These are phyloP conservation scores for Hygrophorus russula DNA, from an alignment of 768 basidiomycete genomes.

Conservation along the genomic window DNA sequence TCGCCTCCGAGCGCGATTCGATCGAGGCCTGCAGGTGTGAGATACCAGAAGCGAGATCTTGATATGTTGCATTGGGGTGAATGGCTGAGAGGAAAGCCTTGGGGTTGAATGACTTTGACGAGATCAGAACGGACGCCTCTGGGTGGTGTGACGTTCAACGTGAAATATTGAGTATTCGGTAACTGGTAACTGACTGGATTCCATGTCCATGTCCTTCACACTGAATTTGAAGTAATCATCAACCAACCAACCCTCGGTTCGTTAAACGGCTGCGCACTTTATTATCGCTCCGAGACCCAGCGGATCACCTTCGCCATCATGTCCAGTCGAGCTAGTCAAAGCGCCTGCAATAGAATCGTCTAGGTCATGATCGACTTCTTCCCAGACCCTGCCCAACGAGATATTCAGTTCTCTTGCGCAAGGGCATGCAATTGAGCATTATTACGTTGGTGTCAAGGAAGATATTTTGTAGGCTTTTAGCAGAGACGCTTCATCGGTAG, in stretches of 20 bases:
- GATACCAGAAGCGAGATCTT: conserved; percentile 78
- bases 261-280: conserved; percentile 33
- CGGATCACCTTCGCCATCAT: conserved; percentile 61
- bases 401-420: conserved; percentile 1
- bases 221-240: conserved; percentile 21
- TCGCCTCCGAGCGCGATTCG: conserved; percentile 88
- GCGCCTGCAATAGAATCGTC: conserved; percentile 67
- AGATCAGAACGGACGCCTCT: conserved; percentile 68
- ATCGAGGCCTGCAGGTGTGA: conserved; percentile 64
- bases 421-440: background rate
- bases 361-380: conserved; percentile 78
- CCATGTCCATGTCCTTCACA: conserved; percentile 58
- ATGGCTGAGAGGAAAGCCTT: conserved; percentile 85
- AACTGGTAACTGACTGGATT: conserved; percentile 48
- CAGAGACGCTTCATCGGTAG: conserved; percentile 70
- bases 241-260: background rate
- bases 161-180: background rate
- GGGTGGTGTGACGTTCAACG: background rate
- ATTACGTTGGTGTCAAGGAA: conserved; percentile 64
- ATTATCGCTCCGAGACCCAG: conserved; percentile 61
- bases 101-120: conserved; percentile 93
- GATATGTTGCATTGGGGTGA: conserved; percentile 92
- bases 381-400: conserved; percentile 57
- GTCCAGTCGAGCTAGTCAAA: conserved; percentile 36
- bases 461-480: conserved; percentile 85